A percentile compares a stretch with the other conserved stretches of the same genome.
Conservation (phyloP, 495 filamentous ascomycete genomes). For the Daldinia caldariorum region DNA sequence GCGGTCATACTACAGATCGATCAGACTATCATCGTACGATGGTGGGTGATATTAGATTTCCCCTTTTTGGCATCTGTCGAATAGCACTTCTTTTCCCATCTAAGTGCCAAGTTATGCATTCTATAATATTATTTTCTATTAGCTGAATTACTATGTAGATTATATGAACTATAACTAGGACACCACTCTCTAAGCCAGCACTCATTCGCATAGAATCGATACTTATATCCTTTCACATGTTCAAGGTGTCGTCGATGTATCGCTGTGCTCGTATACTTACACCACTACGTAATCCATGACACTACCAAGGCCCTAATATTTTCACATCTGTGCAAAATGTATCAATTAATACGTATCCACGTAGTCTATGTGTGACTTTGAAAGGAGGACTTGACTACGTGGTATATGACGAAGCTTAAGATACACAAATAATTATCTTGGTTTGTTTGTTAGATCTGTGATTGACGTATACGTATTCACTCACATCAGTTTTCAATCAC, state of each 20-base stretch:
- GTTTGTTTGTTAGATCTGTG: not conserved
- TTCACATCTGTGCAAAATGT: not conserved
- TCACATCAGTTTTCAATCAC: too few species aligned
- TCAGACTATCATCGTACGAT: constrained; percentile 35
- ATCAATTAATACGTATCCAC: not conserved
- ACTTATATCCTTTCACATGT: too few species aligned
- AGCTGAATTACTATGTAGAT: not conserved
- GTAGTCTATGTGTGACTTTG: not conserved
- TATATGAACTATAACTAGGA: not conserved
- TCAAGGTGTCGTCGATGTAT: too few species aligned
- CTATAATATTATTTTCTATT: not conserved
- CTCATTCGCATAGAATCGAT: too few species aligned
- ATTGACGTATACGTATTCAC: not conserved
- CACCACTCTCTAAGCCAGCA: too few species aligned
- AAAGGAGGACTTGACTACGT: not conserved
- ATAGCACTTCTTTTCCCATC: not conserved
- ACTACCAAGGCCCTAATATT: too few species aligned
- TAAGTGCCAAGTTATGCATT: not conserved
- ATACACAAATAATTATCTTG: not conserved
- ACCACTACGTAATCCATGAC: not conserved
- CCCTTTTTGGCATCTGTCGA: constrained; percentile 24
- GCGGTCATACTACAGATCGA: constrained; percentile 30
- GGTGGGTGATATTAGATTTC: constrained; percentile 15
- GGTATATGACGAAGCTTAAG: not conserved
- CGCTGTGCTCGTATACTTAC: too few species aligned